Base-by-base conservation (phyloP, 202 grass and related monocot species). In the Musa balbisiana region DNA sequence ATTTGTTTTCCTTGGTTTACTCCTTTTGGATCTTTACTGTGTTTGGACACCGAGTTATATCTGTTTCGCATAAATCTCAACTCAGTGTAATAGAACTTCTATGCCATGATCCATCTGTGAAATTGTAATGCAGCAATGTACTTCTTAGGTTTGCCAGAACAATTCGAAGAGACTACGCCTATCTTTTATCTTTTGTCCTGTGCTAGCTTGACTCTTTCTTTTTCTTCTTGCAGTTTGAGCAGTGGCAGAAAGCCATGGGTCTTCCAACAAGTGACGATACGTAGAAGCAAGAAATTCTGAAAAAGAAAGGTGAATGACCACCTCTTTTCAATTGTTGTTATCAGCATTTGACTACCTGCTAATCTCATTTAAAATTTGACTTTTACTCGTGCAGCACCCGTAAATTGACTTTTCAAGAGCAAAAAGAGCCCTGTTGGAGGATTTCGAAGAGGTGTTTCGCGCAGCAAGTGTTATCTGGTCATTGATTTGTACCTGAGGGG, bases 161-260 rank as follows among this genome's bases (percentile, higher is more conserved):
- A 27, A 27, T 27, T 27, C 27, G 27, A 27, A 27, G 27, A 27
- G 27, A 2, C 27, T 27, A 27, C 0, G 27, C 27, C 27, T 27
- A 27, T 27, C 27, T 26, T 26, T 26, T 26, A 26, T 26, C 25
- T 27, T 27, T 27, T 27, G 27, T 27, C 27, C 27, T 27, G 27
- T 27, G 27, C 27, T 65, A 62, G 12, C 13, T 17, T 53, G 49
- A 2, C 67, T 3, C 49, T 51, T 65, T 56, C 27, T 12, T 55
- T 26, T 13, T n/a, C 26, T 27, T 27, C 2, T 69, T 27, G n/a
- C 69, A 98, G 95, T 98, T 94, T 87, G 91, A 98, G 69, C 95
- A 98, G 64, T 88, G 95, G 4, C 95, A 98, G 79, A 98, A 98
- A 80, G 83, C 90, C 72, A 98, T 98, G 91, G 91, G 95, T 80